Conservation (phyloP, 148 eudicot genomes). For the Heliamphora exappendiculata region DNA sequence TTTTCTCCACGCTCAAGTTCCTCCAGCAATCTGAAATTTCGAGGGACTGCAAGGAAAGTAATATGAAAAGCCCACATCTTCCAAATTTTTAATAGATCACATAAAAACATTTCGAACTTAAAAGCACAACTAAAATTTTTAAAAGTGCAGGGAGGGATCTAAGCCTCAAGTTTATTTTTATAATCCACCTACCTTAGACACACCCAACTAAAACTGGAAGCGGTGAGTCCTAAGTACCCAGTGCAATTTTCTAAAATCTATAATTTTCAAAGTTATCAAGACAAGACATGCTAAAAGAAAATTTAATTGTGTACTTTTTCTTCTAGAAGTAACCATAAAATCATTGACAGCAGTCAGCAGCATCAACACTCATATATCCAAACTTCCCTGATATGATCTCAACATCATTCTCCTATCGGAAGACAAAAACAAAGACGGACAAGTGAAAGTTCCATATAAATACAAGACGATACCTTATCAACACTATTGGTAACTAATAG, state of each 20-base stretch:
- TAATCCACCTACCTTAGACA: no score
- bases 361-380: background rate
- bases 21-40: constrained; percentile 62
- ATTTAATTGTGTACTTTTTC: background rate
- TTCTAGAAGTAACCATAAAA: background rate
- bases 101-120: background rate
- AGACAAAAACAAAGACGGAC: background rate
- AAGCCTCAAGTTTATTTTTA: no score
- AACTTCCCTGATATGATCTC: background rate
- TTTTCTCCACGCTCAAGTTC: constrained; percentile 75
- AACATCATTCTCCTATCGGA: background rate
- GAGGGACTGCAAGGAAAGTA: constrained; percentile 40
- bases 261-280: background rate
- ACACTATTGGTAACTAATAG: background rate
- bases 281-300: background rate
- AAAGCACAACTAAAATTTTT: background rate
- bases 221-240: no score
- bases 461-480: background rate
- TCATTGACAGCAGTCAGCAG: background rate
- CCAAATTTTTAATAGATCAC: background rate
- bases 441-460: background rate
- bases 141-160: no score
- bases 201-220: no score
- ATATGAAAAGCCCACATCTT: background rate
- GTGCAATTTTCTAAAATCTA: background rate